Evolutionary conservation across 2,329 filamentous ascomycete species (phyloP).

Genomic region (Raffaelea ambrosiae): DNA sequence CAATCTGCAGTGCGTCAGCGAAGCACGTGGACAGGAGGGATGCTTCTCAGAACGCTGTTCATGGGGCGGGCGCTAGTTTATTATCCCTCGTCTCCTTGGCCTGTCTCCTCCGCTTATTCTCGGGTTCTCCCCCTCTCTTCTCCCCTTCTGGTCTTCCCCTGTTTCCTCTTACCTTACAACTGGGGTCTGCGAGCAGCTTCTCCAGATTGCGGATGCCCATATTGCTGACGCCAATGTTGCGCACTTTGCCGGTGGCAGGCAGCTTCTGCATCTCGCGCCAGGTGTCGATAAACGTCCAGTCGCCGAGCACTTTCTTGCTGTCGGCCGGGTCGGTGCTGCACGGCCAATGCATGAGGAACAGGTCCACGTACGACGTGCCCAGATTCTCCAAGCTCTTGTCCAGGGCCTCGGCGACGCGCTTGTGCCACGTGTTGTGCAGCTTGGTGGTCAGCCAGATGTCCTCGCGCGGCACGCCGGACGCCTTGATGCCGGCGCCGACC

Average conservation of each 20-base stretch:
- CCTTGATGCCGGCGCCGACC: conserved; percentile 9
- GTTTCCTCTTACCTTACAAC: conserved; percentile 42
- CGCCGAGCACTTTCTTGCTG: conserved; percentile 3
- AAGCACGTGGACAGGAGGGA: too few species aligned
- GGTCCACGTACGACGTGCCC: conserved; percentile 8
- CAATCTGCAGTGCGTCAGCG: conserved; percentile 25
- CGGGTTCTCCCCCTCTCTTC: too few species aligned
- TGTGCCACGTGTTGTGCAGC: conserved; percentile 9
- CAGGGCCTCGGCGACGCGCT: conserved; percentile 8
- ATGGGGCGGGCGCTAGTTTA: too few species aligned
- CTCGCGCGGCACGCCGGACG: conserved; percentile 8
- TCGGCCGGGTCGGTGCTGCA: conserved; percentile 5
- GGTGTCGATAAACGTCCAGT: conserved; percentile 8
- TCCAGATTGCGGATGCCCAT: conserved; percentile 7
- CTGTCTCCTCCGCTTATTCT: too few species aligned
- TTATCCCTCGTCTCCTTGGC: too few species aligned
- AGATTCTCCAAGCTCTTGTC: conserved; percentile 10
- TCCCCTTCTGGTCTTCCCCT: too few species aligned
- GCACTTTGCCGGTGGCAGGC: conserved; percentile 8
- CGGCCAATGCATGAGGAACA: conserved; percentile 11
- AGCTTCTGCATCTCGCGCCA: conserved; percentile 11
- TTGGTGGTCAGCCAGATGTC: conserved; percentile 12
- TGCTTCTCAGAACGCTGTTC: too few species aligned
- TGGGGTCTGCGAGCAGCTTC: conserved; percentile 54
- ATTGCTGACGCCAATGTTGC: conserved; percentile 12